A percentile compares a stretch with the other conserved stretches of the same genome.
These are phyloP conservation scores for Streptanthus diversifolius DNA, from an alignment of 345 rosid genomes.

Conservation along the genomic window DNA sequence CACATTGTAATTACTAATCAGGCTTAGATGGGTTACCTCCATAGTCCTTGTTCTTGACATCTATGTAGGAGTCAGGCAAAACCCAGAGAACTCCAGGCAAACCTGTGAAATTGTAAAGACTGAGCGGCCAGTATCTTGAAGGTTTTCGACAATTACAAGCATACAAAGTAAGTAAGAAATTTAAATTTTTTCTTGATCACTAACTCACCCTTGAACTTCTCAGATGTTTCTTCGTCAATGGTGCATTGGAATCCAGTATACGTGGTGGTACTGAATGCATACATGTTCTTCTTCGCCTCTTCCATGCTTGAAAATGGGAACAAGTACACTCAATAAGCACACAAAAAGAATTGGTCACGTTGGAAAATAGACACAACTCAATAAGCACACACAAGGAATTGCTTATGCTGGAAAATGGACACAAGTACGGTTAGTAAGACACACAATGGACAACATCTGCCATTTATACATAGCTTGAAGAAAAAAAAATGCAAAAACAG, in stretches of 20 bases:
- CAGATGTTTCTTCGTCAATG: conserved; percentile 74
- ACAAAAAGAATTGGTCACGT: conserved; percentile 11
- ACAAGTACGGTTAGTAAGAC: not conserved
- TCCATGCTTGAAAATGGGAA: conserved; percentile 58
- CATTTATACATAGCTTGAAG: not conserved
- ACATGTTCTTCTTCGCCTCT: conserved; percentile 95
- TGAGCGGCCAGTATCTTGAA: not conserved
- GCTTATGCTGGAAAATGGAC: conserved; percentile 28
- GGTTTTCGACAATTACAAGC: not conserved
- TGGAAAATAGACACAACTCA: conserved; percentile 14
- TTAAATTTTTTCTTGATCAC: not conserved
- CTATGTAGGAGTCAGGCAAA: conserved; percentile 90
- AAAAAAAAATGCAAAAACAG: not conserved
- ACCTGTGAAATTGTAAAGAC: conserved; percentile 44
- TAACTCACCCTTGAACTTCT: conserved; percentile 87
- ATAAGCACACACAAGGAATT: not conserved
- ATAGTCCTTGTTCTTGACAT: conserved; percentile 94
- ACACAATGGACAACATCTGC: not conserved
- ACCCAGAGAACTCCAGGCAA: conserved; percentile 99
- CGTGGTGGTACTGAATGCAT: conserved; percentile 89
- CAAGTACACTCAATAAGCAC: not conserved
- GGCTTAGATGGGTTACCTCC: conserved; percentile 57
- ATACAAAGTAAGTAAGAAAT: not conserved
- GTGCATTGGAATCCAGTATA: conserved; percentile 96
- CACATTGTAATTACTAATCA: not conserved